Percentiles rank a stretch among this genome's conserved stretches.
Evolutionary conservation across 192 early-diverging fungal genomes (phyloP).

Genomic region (Chytriomyces confervae): DNA sequence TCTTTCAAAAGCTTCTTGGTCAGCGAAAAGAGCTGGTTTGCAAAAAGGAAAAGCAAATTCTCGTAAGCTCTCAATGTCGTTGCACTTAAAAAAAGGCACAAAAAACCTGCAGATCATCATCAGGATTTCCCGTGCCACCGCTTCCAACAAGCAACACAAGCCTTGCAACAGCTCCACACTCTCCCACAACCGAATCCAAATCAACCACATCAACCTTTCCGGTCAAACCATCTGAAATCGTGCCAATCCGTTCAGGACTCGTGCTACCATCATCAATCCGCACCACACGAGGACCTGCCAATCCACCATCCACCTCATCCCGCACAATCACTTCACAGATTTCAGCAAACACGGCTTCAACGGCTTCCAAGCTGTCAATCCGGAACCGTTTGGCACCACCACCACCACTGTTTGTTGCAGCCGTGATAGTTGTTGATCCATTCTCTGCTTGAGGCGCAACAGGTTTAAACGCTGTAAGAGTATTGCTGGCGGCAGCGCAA

Average conservation of each 20-base stretch:
- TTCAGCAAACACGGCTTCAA: slow-evolving; percentile 79
- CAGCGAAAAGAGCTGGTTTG: slow-evolving; percentile 69
- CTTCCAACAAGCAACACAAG: slow-evolving; percentile 55
- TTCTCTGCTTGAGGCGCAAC: background rate
- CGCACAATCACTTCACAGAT: slow-evolving; percentile 80
- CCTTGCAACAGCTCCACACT: slow-evolving; percentile 86
- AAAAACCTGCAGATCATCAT: slow-evolving; percentile 70
- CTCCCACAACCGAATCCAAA: slow-evolving; percentile 89
- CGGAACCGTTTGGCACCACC: slow-evolving; percentile 42
- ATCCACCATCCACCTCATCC: slow-evolving; percentile 78
- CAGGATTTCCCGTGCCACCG: slow-evolving; percentile 55
- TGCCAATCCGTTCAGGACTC: slow-evolving; percentile 9
- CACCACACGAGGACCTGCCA: slow-evolving; percentile 52
- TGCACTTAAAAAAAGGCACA: background rate
- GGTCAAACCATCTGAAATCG: slow-evolving; percentile 14
- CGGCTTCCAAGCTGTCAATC: slow-evolving; percentile 73
- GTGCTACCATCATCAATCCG: slow-evolving; percentile 27
- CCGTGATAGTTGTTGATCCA: background rate
- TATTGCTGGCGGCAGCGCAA: slow-evolving; percentile 6
- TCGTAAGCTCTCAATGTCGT: background rate
- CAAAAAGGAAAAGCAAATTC: slow-evolving; percentile 22
- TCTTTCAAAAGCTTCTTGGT: slow-evolving; percentile 86
- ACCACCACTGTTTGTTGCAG: slow-evolving; percentile 17
- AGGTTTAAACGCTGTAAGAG: background rate
- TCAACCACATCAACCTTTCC: slow-evolving; percentile 62